Conservation (phyloP, 352 stramenopile genomes). For the Hyaloperonospora brassicae region DNA sequence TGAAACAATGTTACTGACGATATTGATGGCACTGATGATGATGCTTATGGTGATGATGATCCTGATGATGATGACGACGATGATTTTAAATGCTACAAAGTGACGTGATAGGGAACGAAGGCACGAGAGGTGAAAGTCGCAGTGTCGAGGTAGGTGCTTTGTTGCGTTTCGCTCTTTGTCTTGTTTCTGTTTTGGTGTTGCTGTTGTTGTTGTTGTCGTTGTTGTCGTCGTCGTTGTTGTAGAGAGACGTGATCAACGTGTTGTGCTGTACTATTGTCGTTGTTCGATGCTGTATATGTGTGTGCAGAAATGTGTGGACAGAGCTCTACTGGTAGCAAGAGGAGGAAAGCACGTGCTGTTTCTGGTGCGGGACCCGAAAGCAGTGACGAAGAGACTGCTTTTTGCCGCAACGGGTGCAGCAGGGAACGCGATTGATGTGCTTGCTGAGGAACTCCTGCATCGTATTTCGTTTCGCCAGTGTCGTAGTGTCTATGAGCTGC, state of each 20-base stretch:
- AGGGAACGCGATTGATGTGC: slow-evolving; percentile 11
- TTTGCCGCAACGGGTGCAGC: slow-evolving; percentile 9
- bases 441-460: slow-evolving; percentile 20
- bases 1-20: too few species aligned
- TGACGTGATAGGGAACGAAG: background rate
- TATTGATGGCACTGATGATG: too few species aligned
- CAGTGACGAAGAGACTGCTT: slow-evolving; percentile 21
- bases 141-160: background rate
- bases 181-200: too few species aligned
- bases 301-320: slow-evolving; percentile 17
- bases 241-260: background rate
- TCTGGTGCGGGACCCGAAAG: slow-evolving; percentile 18
- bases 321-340: slow-evolving; percentile 10
- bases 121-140: background rate
- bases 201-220: background rate
- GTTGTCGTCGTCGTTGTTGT: slow-evolving; percentile 14
- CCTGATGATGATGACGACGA: background rate
- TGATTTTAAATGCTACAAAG: background rate
- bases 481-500: slow-evolving; percentile 28
- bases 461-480: slow-evolving; percentile 30
- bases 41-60: too few species aligned
- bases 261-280: background rate
- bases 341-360: slow-evolving; percentile 15
- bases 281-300: background rate
- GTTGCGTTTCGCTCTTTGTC: background rate